phyloP scores from a whole-genome alignment of 345 rosid species.

The Linum trigynum region DNA sequence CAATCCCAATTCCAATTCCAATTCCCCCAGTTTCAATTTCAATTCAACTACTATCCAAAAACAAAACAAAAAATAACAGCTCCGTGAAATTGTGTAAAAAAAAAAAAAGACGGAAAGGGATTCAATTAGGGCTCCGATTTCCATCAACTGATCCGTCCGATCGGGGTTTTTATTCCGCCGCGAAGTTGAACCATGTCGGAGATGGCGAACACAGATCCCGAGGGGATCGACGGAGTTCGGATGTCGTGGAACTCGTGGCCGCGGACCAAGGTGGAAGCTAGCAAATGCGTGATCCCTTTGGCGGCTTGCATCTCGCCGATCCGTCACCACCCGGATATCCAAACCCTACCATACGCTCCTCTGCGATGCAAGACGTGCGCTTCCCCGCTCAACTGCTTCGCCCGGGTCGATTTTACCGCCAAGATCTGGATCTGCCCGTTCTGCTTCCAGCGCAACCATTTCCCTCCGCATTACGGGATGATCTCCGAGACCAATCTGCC shows the following conservation, averaged over 20 bases:
- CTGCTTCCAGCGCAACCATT: conserved; percentile 70
- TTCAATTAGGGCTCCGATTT: not conserved
- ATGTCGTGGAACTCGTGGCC: conserved; percentile 99
- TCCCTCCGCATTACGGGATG: conserved; percentile 67
- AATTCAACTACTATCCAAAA: not conserved
- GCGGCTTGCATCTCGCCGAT: conserved; percentile 87
- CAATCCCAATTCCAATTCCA: not conserved
- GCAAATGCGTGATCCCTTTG: conserved; percentile 96
- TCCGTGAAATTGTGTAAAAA: not conserved
- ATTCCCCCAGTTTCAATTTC: not conserved
- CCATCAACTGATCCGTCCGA: not conserved
- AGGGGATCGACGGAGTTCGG: conserved; percentile 87
- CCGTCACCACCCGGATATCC: conserved; percentile 68
- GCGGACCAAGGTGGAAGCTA: conserved; percentile 92
- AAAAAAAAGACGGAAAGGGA: not conserved
- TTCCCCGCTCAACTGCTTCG: conserved; percentile 54
- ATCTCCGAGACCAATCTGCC: conserved; percentile 88
- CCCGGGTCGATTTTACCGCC: conserved; percentile 72
- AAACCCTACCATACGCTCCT: conserved; percentile 74
- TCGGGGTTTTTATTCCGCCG: not conserved
- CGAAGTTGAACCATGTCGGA: conserved; percentile 46
- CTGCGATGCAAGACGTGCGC: conserved; percentile 77
- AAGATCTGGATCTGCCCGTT: conserved; percentile 99
- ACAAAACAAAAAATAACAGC: not conserved
- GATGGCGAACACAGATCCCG: conserved; percentile 76